Conservation (phyloP, 345 rosid species). For the Aegle marmelos region DNA sequence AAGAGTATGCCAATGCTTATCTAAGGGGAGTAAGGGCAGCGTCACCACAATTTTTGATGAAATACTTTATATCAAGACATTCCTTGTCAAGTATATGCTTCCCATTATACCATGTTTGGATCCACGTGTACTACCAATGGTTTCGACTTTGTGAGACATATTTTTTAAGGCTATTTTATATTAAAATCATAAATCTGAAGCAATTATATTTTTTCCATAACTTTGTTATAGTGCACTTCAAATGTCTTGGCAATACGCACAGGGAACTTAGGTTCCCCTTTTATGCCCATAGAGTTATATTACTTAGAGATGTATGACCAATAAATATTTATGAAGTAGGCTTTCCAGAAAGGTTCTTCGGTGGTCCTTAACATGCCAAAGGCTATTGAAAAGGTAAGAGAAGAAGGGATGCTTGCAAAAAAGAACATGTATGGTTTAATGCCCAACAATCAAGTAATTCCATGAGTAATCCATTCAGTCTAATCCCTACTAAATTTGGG, state of each 20-base stretch:
- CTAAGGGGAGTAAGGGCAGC: constrained; percentile 10
- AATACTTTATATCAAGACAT: constrained; percentile 22
- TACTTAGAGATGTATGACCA: too few relatives aligned
- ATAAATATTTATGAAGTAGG: neutral
- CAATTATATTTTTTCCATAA: too few relatives aligned
- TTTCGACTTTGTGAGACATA: constrained; percentile 41
- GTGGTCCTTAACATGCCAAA: neutral
- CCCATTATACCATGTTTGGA: constrained; percentile 23
- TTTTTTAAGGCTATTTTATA: neutral
- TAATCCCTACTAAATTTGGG: neutral
- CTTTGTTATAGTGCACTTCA: too few relatives aligned
- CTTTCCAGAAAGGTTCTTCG: neutral
- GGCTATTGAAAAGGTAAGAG: neutral
- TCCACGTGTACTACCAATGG: constrained; percentile 27
- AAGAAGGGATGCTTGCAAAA: neutral
- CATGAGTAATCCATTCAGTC: neutral
- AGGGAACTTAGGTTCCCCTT: too few relatives aligned
- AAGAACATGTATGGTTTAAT: neutral
- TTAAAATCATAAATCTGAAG: too few relatives aligned
- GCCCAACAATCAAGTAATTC: neutral
- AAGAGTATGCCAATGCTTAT: neutral
- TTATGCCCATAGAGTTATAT: too few relatives aligned
- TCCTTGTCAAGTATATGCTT: constrained; percentile 7
- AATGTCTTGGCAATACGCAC: too few relatives aligned
- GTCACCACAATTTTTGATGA: constrained; percentile 34